These are phyloP conservation scores for Pichia thaimueangensis DNA, from an alignment of 805 yeast species.

Conservation along the genomic window DNA sequence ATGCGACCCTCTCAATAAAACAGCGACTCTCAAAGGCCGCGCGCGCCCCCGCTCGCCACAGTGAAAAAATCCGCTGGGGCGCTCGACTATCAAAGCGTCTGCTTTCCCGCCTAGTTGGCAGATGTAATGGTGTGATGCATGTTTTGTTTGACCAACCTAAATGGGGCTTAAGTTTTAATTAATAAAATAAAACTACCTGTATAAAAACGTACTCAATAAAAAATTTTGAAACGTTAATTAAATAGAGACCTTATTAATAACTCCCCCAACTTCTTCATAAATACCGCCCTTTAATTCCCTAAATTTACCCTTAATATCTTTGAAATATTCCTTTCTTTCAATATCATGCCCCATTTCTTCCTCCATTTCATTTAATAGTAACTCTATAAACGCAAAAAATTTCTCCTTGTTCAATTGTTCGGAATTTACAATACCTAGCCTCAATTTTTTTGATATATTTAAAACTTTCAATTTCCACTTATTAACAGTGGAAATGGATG, in stretches of 20 bases:
- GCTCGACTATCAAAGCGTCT: no score
- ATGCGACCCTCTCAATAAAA: no score
- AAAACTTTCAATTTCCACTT: conserved; percentile 8
- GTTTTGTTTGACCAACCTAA: no score
- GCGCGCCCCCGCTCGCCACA: no score
- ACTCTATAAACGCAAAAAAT: conserved; percentile 15
- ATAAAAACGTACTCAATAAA: no score
- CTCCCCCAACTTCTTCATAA: not conserved
- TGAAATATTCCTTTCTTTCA: conserved; percentile 3
- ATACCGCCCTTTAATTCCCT: not conserved
- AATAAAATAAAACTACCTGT: no score
- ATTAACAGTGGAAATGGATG: conserved; percentile 12
- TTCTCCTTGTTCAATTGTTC: conserved; percentile 9
- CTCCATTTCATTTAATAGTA: conserved; percentile 15
- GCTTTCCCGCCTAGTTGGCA: no score
- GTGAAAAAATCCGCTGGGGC: no score
- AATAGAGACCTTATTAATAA: not conserved
- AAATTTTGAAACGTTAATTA: no score
- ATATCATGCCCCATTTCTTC: conserved; percentile 6
- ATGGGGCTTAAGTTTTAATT: no score
- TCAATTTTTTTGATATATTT: conserved; percentile 13
- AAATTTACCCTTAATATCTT: conserved; percentile 6
- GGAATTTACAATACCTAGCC: conserved; percentile 6
- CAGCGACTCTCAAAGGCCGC: no score
- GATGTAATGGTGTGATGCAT: no score